A percentile compares a stretch with the other conserved stretches of the same genome.
These are phyloP conservation scores for Hericium rajendrae DNA, from an alignment of 768 basidiomycete species.

Conservation along the genomic window DNA sequence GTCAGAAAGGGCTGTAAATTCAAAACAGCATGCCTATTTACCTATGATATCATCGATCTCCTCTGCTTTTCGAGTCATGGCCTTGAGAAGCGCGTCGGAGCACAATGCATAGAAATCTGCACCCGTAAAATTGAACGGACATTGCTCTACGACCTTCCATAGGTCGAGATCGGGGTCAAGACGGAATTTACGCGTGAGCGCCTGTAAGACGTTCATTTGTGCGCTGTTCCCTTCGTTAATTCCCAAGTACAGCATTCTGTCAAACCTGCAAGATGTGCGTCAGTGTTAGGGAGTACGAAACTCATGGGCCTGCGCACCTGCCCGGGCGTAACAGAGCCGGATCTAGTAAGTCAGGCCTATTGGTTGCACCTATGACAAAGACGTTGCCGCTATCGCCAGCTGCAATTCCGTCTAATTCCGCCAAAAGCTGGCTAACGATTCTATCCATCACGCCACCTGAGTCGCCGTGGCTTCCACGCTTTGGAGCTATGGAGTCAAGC, in stretches of 20 bases:
- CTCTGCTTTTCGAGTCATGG: constrained; percentile 83
- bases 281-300: background rate
- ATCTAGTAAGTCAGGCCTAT: constrained; percentile 87
- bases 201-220: constrained; percentile 79
- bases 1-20: background rate
- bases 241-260: constrained; percentile 92
- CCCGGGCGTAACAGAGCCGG: constrained; percentile 84
- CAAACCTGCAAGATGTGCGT: constrained; percentile 54
- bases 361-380: constrained; percentile 94
- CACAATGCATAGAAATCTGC: constrained; percentile 98
- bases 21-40: constrained; percentile 20
- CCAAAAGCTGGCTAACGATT: constrained; percentile 89
- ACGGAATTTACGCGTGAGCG: constrained; percentile 87
- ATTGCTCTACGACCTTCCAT: constrained; percentile 50
- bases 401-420: constrained; percentile 89
- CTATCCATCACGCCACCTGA: constrained; percentile 98
- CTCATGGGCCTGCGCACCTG: constrained; percentile 36
- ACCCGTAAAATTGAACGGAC: constrained; percentile 92
- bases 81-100: constrained; percentile 91
- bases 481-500: constrained; percentile 89
- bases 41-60: constrained; percentile 70
- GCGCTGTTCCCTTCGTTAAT: constrained; percentile 81
- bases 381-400: constrained; percentile 52
- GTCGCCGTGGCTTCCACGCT: constrained; percentile 90
- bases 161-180: constrained; percentile 64